Evolutionary conservation across 2,329 filamentous ascomycete species (phyloP).

Genomic region (Exophiala spinifera): DNA sequence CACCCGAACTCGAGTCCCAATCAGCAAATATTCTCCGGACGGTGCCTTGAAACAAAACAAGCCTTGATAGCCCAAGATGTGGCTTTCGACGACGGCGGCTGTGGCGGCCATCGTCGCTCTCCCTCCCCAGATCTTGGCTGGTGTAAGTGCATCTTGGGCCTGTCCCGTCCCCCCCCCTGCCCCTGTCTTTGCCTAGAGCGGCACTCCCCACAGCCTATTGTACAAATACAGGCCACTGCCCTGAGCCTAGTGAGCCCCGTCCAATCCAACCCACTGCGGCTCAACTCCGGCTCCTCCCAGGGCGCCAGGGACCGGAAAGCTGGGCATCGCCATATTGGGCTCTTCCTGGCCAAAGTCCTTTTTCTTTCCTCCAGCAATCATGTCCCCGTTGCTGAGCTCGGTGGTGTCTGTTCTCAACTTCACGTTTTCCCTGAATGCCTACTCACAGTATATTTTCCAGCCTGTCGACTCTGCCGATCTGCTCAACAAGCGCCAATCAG

Average conservation of each 20-base stretch:
- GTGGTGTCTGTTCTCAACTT: slow-evolving; percentile 19
- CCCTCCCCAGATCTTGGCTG: slow-evolving; percentile 12
- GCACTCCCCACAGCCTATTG: no score
- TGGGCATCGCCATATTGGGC: no score
- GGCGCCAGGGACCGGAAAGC: no score
- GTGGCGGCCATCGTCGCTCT: slow-evolving; percentile 17
- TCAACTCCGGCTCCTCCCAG: neutral
- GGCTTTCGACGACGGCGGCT: slow-evolving; percentile 16
- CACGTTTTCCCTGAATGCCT: slow-evolving; percentile 12
- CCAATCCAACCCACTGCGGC: neutral
- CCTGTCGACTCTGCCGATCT: slow-evolving; percentile 22
- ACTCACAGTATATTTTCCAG: slow-evolving; percentile 23
- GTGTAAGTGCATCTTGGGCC: slow-evolving; percentile 24
- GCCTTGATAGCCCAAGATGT: slow-evolving; percentile 14
- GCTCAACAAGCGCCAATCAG: slow-evolving; percentile 19
- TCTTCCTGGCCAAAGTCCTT: no score
- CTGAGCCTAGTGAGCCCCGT: no score
- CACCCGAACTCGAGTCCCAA: neutral
- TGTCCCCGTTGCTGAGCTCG: slow-evolving; percentile 13
- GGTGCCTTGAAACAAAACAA: neutral
- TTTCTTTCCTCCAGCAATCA: slow-evolving; percentile 1
- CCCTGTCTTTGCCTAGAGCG: no score
- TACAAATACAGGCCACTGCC: no score
- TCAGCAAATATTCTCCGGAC: neutral
- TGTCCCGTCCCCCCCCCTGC: no score